Percentiles rank a stretch among this genome's conserved stretches.
Evolutionary conservation across 768 basidiomycete species (phyloP).

Genomic region (Hygrophoropsis aurantiaca): DNA sequence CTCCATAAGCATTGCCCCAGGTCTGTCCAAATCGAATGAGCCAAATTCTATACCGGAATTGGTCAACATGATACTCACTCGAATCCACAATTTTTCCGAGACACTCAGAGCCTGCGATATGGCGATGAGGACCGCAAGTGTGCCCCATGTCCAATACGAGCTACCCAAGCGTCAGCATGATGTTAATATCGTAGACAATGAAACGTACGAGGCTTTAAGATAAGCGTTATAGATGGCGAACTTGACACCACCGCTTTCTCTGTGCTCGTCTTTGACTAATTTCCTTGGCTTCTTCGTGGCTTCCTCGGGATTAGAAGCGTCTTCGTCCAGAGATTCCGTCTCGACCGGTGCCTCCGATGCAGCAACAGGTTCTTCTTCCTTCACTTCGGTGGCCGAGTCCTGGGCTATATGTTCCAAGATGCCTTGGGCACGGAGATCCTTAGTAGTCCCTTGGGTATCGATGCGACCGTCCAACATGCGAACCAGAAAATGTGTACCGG

Average conservation of each 20-base stretch:
- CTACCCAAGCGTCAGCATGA: slow-evolving; percentile 6
- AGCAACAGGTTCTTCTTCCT: slow-evolving; percentile 41
- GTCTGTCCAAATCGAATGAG: slow-evolving; percentile 11
- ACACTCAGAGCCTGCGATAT: slow-evolving; percentile 25
- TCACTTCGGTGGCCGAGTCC: slow-evolving; percentile 47
- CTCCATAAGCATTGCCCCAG: slow-evolving; percentile 28
- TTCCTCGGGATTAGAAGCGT: neutral
- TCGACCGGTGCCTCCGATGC: slow-evolving; percentile 16
- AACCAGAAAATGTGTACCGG: slow-evolving; percentile 69
- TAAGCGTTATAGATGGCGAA: slow-evolving; percentile 72
- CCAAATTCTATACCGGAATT: neutral
- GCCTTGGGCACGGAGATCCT: slow-evolving; percentile 61
- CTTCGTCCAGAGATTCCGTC: neutral
- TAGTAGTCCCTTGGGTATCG: slow-evolving; percentile 68
- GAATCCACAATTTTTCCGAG: slow-evolving; percentile 30
- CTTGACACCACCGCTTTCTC: slow-evolving; percentile 80
- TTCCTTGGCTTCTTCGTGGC: slow-evolving; percentile 63
- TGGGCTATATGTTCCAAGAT: slow-evolving; percentile 62
- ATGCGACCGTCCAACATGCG: slow-evolving; percentile 83
- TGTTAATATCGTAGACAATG: neutral
- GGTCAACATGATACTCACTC: slow-evolving; percentile 12
- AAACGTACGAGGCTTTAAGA: slow-evolving; percentile 60
- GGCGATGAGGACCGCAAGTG: slow-evolving; percentile 19
- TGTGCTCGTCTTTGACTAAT: slow-evolving; percentile 77
- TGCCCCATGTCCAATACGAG: slow-evolving; percentile 31